Evolutionary conservation across 768 basidiomycete genomes (phyloP).

Genomic region (Sarcodon sp.): DNA sequence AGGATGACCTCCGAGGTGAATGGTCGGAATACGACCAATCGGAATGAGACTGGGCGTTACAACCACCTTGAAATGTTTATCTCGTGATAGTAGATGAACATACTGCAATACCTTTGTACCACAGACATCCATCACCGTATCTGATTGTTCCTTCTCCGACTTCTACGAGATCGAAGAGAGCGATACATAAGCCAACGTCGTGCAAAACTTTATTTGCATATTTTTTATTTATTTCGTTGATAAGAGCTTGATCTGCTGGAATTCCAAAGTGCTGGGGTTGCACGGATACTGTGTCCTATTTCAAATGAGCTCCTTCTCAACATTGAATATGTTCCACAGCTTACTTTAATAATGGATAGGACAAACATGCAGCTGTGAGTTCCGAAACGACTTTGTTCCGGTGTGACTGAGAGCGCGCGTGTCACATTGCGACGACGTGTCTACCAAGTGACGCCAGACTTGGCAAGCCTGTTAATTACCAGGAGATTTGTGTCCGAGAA

Average conservation of each 20-base stretch:
- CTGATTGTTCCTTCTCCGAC: constrained; percentile 87
- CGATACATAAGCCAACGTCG: constrained; percentile 85
- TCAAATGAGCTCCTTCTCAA: neutral
- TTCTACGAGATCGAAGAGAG: constrained; percentile 76
- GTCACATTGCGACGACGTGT: too few species aligned
- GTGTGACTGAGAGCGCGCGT: too few species aligned
- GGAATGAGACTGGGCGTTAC: constrained; percentile 55
- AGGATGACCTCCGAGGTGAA: constrained; percentile 84
- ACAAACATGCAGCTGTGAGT: constrained; percentile 17
- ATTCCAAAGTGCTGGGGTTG: constrained; percentile 77
- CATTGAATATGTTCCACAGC: neutral
- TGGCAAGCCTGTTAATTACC: too few species aligned
- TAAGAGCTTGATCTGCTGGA: constrained; percentile 68
- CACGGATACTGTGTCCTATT: constrained; percentile 84
- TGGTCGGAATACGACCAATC: constrained; percentile 85
- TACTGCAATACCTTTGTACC: constrained; percentile 67
- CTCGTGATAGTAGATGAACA: neutral
- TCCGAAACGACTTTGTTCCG: too few species aligned
- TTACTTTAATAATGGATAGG: constrained; percentile 21
- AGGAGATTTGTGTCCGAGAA: too few species aligned
- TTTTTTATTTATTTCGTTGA: constrained; percentile 84
- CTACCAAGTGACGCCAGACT: too few species aligned
- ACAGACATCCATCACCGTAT: constrained; percentile 89
- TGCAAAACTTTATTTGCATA: constrained; percentile 89
- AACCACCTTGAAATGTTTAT: neutral